Base-by-base conservation (phyloP, 306 rosid genomes). In the Cucurbita argyrosperma region DNA sequence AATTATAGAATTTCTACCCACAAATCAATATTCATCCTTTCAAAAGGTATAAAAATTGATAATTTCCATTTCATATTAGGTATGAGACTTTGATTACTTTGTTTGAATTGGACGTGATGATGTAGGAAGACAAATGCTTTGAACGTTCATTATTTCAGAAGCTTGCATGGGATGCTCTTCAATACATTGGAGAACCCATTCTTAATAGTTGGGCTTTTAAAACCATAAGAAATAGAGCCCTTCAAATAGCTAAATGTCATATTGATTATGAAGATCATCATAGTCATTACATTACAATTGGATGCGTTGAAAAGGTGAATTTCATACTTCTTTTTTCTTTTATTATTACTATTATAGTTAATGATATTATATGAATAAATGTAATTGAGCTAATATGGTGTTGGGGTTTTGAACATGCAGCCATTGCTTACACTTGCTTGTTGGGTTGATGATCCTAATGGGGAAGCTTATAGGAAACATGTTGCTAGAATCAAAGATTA, bases 401-500 rank as follows among this genome's bases (percentile, higher is more conserved):
- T 6, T 10, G 14, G 5, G 3, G 12, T 59, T 1, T 13, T 59
- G 7, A 12, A 60, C 45, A 30, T 61, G 67, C 68, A 62, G 68
- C 75, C 82, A 10, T 40, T 82, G 19, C 76, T 49, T 74, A 79
- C 75, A 76, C 82, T 84, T 46, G 79, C 82, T 59, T 57, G 82
- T 16, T 84, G 88, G 88, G 74, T 56, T 6, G 85, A 84, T 14
- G 85, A 84, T 62, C 83, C 88, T 0, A 73, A 76, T 43, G 85
- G 88, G 47, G 85, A 81, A 51, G 40, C 53, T 47, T 84, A 81
- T 8, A 84, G 63, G 78, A 84, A 84, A 79, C 88, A 81, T 63
- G 19, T 84, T 74, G 78, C 88, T 15, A 76, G 88, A 42, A 42
- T 84, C 1, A 71, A 65, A 1, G 88, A 84, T 72, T 82, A 77